These are phyloP conservation scores for Ogataea dorogensis DNA, from an alignment of 805 yeast genomes.

Conservation along the genomic window DNA sequence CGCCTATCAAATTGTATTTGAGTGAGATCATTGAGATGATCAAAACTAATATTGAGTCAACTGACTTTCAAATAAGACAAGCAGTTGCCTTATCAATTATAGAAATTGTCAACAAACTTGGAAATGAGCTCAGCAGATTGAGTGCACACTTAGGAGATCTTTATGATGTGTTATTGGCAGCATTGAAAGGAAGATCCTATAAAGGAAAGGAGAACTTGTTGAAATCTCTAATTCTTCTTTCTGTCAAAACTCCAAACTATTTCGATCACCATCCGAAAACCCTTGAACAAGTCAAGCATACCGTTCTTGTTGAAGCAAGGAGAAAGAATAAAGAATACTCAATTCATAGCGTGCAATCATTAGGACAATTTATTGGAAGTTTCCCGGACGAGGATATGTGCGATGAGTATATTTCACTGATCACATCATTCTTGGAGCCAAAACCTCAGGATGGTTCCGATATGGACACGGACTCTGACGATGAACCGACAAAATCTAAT, in stretches of 20 bases:
- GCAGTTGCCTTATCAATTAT: slow-evolving; percentile 69
- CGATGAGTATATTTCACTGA: slow-evolving; percentile 38
- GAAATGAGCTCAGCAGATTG: slow-evolving; percentile 24
- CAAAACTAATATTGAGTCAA: slow-evolving; percentile 50
- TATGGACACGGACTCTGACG: slow-evolving; percentile 39
- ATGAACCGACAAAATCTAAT: slow-evolving; percentile 23
- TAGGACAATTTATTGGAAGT: slow-evolving; percentile 45
- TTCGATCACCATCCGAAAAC: slow-evolving; percentile 32
- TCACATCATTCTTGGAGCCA: slow-evolving; percentile 17
- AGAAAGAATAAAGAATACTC: slow-evolving; percentile 68
- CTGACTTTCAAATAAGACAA: slow-evolving; percentile 62
- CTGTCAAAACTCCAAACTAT: slow-evolving; percentile 43
- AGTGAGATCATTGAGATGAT: slow-evolving; percentile 62
- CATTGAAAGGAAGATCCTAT: slow-evolving; percentile 82
- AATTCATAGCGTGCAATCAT: slow-evolving; percentile 47
- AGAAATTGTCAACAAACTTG: slow-evolving; percentile 50
- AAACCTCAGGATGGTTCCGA: slow-evolving; percentile 35
- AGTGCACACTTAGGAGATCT: slow-evolving; percentile 33
- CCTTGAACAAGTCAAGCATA: slow-evolving; percentile 39
- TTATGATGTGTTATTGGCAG: slow-evolving; percentile 52
- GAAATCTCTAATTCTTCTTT: slow-evolving; percentile 62
- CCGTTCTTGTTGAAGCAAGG: slow-evolving; percentile 58
- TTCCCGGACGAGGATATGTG: slow-evolving; percentile 35
- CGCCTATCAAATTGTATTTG: slow-evolving; percentile 66
- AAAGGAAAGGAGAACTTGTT: slow-evolving; percentile 78